Evolutionary conservation across 345 rosid species (phyloP).

Genomic region (Trapa bicornis): DNA sequence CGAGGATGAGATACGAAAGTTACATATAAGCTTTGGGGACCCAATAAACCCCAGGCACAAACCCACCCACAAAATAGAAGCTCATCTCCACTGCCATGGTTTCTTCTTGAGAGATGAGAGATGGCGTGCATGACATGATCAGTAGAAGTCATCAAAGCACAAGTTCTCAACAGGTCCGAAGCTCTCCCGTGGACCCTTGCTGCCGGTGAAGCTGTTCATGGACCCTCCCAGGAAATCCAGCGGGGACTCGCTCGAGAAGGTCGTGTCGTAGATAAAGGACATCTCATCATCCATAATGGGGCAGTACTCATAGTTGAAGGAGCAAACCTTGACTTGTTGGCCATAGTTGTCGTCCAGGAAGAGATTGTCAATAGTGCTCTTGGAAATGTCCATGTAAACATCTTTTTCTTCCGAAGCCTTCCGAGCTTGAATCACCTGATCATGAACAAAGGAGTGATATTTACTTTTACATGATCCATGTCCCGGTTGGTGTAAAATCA

Average conservation of each 20-base stretch:
- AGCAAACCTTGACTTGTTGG: conserved; percentile 23
- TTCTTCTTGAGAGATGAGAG: too few relatives aligned
- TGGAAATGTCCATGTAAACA: conserved; percentile 42
- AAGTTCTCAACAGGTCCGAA: conserved; percentile 75
- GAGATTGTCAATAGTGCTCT: conserved; percentile 37
- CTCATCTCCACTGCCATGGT: not conserved
- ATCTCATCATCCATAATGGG: conserved; percentile 33
- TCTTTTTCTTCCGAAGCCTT: conserved; percentile 55
- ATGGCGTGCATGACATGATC: not conserved
- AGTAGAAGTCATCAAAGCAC: conserved; percentile 68
- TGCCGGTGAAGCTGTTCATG: conserved; percentile 40
- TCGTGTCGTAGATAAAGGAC: conserved; percentile 76
- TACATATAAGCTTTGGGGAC: not conserved
- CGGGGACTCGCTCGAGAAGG: conserved; percentile 59
- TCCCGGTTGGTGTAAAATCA: too few relatives aligned
- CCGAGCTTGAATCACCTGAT: conserved; percentile 77
- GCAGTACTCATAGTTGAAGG: conserved; percentile 25
- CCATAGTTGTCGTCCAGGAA: conserved; percentile 29
- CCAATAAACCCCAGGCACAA: not conserved
- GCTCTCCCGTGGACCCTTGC: conserved; percentile 40
- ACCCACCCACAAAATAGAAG: not conserved
- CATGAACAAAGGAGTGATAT: not conserved
- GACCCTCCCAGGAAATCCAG: conserved; percentile 81
- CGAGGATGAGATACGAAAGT: not conserved
- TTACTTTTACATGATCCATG: not conserved